phyloP scores from a whole-genome alignment of 345 rosid species.

The Ceriops decandra region DNA sequence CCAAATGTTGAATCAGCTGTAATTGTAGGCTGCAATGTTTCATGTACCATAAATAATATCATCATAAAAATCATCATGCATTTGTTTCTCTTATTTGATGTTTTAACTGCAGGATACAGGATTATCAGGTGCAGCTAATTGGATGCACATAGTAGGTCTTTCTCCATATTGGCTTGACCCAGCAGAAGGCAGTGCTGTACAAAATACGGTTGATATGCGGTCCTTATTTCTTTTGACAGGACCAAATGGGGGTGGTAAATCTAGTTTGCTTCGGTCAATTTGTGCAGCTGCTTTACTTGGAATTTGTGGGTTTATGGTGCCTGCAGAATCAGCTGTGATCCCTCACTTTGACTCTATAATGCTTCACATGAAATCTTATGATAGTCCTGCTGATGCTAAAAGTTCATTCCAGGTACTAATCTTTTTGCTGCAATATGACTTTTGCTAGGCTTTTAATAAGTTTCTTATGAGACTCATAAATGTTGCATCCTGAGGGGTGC shows the following conservation, averaged over 20 bases:
- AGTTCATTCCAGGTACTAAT: slow-evolving; percentile 86
- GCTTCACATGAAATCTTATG: slow-evolving; percentile 99
- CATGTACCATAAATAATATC: background rate
- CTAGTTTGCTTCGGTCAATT: slow-evolving; percentile 90
- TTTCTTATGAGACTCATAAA: too few species aligned
- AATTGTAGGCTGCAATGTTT: background rate
- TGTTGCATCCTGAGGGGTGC: too few species aligned
- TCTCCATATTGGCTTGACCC: slow-evolving; percentile 93
- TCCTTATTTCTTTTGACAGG: slow-evolving; percentile 85
- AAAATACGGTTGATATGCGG: slow-evolving; percentile 78
- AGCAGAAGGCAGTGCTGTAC: slow-evolving; percentile 80
- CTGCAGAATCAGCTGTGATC: slow-evolving; percentile 79
- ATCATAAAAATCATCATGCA: background rate
- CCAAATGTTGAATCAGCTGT: background rate
- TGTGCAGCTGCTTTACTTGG: slow-evolving; percentile 93
- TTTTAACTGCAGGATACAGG: slow-evolving; percentile 41
- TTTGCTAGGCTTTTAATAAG: background rate
- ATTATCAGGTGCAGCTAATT: slow-evolving; percentile 30
- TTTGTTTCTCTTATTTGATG: background rate
- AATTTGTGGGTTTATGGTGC: slow-evolving; percentile 90
- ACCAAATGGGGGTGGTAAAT: slow-evolving; percentile 99
- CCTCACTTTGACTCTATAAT: slow-evolving; percentile 88
- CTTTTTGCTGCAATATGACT: background rate
- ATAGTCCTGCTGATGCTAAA: slow-evolving; percentile 95
- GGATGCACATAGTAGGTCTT: slow-evolving; percentile 66